Evolutionary conservation across 73 alveolate species (phyloP).

Genomic region (Paramecium sonneborni): DNA sequence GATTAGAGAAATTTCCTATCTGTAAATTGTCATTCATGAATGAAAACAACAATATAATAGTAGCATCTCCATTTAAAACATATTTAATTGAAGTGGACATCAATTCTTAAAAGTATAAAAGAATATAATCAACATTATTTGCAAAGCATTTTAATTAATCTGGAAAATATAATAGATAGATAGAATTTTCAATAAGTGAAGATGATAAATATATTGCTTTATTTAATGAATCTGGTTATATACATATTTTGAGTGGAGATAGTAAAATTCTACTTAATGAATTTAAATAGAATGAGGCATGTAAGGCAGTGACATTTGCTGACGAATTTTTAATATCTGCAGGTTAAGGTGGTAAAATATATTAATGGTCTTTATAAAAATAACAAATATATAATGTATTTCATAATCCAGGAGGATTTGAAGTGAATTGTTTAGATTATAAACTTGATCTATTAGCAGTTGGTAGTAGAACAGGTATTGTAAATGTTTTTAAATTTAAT

Average conservation of each 20-base stretch:
- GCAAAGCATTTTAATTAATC: background rate
- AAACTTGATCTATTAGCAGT: conserved; percentile 36
- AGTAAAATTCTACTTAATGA: conserved; percentile 32
- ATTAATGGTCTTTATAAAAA: conserved; percentile 52
- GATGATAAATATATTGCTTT: conserved; percentile 63
- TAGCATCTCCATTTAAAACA: background rate
- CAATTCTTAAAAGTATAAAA: background rate
- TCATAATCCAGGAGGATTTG: conserved; percentile 60
- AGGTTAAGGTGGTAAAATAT: conserved; percentile 62
- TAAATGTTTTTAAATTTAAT: conserved; percentile 37
- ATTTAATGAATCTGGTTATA: conserved; percentile 63
- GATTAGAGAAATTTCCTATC: conserved; percentile 19
- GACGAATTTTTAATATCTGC: conserved; percentile 41
- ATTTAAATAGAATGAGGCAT: conserved; percentile 60
- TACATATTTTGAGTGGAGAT: conserved; percentile 11
- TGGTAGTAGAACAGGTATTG: conserved; percentile 55
- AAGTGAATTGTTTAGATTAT: conserved; percentile 33
- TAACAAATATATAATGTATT: conserved; percentile 47
- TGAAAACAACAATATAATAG: background rate
- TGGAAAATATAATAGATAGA: conserved; percentile 51
- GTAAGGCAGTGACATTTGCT: conserved; percentile 58
- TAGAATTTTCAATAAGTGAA: conserved; percentile 45
- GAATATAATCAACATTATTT: background rate
- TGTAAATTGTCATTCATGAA: conserved; percentile 18
- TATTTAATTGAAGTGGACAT: background rate